Evolutionary conservation across 768 basidiomycete genomes (phyloP).

Genomic region (Gyrodon lividus): DNA sequence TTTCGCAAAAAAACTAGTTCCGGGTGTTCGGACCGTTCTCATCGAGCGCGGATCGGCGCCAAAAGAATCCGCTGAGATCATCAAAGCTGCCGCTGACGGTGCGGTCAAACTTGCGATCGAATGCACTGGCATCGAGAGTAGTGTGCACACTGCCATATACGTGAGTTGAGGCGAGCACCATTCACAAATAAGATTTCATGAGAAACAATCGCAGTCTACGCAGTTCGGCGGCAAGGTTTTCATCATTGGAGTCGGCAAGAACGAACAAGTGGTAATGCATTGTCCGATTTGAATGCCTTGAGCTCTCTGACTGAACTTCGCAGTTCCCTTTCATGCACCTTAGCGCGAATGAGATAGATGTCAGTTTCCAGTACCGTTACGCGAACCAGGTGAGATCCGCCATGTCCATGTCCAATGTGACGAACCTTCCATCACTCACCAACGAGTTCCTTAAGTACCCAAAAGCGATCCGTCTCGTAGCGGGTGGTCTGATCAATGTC

Average conservation of each 20-base stretch:
- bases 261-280: conserved; percentile 51
- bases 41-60: conserved; percentile 46
- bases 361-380: conserved; percentile 69
- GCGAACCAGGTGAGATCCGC: conserved; percentile 49
- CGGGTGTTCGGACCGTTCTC: conserved; percentile 55
- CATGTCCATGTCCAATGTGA: neutral
- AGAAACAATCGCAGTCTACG: conserved; percentile 42
- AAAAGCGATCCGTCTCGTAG: conserved; percentile 80
- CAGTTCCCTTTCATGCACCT: conserved; percentile 75
- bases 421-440: neutral
- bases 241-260: conserved; percentile 68
- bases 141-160: conserved; percentile 57
- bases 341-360: conserved; percentile 67
- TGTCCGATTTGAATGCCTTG: neutral
- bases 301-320: neutral
- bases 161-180: conserved; percentile 33
- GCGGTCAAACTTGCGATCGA: conserved; percentile 55
- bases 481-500: conserved; percentile 66
- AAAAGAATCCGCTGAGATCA: conserved; percentile 50
- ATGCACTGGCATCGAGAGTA: conserved; percentile 64
- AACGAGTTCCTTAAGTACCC: conserved; percentile 53
- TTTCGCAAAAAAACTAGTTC: conserved; percentile 61
- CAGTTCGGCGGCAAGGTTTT: conserved; percentile 68
- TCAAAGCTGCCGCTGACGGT: conserved; percentile 51
- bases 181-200: neutral